These are phyloP conservation scores for Penicillium coffeae DNA, from an alignment of 495 filamentous ascomycete species.

Conservation along the genomic window DNA sequence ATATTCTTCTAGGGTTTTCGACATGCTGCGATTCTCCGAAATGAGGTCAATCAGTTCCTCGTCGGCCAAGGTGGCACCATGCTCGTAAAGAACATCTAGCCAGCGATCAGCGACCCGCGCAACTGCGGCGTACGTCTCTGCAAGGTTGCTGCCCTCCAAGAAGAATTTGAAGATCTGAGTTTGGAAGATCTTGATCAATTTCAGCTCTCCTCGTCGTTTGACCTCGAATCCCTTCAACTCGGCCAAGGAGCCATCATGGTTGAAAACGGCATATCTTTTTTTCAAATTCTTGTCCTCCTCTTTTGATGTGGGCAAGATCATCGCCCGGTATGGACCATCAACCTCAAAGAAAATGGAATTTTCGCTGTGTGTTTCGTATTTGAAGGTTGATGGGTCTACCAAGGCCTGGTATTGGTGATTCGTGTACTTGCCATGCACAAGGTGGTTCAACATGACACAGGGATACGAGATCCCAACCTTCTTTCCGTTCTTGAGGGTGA, in stretches of 20 bases:
- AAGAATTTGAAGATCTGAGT: conserved; percentile 99
- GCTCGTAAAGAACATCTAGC: conserved; percentile 88
- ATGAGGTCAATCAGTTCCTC: conserved; percentile 98
- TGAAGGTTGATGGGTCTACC: conserved; percentile 70
- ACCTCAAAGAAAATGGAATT: conserved; percentile 99
- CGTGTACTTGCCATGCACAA: conserved; percentile 92
- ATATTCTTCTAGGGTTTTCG: conserved; percentile 94
- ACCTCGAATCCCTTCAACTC: conserved; percentile 98
- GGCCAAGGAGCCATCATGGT: conserved; percentile 93
- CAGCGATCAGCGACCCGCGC: conserved; percentile 94
- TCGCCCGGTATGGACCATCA: conserved; percentile 93
- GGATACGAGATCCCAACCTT: conserved; percentile 94
- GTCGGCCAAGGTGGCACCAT: conserved; percentile 82
- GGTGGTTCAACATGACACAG: conserved; percentile 98
- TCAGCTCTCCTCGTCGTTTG: conserved; percentile 95
- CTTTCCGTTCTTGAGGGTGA: conserved; percentile 91
- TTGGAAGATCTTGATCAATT: conserved; percentile 99
- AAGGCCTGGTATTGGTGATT: conserved; percentile 96
- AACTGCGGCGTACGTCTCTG: conserved; percentile 86
- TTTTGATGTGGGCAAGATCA: conserved; percentile 96
- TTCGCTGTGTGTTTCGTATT: conserved; percentile 92
- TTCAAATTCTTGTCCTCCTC: conserved; percentile 99
- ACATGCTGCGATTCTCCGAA: conserved; percentile 97
- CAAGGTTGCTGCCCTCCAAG: conserved; percentile 78
- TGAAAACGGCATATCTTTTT: conserved; percentile 98